A percentile compares a stretch with the other conserved stretches of the same genome.
Conservation (phyloP, 306 rosid genomes). For the cucumber (Cucumis sativus) region DNA sequence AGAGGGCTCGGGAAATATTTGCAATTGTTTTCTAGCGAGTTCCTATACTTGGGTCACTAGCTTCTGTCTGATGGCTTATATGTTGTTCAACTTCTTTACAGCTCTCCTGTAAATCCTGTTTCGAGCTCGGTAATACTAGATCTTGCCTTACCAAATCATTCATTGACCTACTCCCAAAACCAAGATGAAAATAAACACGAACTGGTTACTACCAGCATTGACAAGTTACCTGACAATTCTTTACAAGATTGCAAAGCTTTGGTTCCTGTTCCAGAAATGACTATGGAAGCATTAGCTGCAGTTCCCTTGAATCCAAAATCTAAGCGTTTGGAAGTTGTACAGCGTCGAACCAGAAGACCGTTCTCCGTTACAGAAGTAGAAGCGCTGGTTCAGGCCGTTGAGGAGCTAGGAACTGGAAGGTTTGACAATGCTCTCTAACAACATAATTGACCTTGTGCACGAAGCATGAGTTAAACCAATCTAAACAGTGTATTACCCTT, state of each 20-base stretch:
- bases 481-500: slow-evolving; percentile 15
- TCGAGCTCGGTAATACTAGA: slow-evolving; percentile 33
- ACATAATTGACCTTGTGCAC: background rate
- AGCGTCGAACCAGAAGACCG: slow-evolving; percentile 90
- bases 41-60: background rate
- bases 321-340: slow-evolving; percentile 58
- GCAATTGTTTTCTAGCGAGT: background rate
- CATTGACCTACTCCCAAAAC: slow-evolving; percentile 25
- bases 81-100: slow-evolving; percentile 17
- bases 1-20: background rate
- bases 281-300: slow-evolving; percentile 40
- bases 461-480: background rate
- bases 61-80: background rate
- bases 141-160: slow-evolving; percentile 21
- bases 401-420: slow-evolving; percentile 98
- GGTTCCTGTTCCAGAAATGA: slow-evolving; percentile 42
- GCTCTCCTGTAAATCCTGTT: slow-evolving; percentile 42
- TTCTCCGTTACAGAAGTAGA: slow-evolving; percentile 90
- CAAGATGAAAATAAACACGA: slow-evolving; percentile 37
- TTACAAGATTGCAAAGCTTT: slow-evolving; percentile 44
- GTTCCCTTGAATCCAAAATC: slow-evolving; percentile 54
- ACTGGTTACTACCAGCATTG: slow-evolving; percentile 33
- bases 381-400: slow-evolving; percentile 83
- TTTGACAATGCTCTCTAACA: slow-evolving; percentile 9
- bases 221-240: slow-evolving; percentile 26